Evolutionary conservation across 2,329 filamentous ascomycete genomes (phyloP), one percentile per base, ranked within the genome.

Genomic region (Diaporthe helianthi): DNA sequence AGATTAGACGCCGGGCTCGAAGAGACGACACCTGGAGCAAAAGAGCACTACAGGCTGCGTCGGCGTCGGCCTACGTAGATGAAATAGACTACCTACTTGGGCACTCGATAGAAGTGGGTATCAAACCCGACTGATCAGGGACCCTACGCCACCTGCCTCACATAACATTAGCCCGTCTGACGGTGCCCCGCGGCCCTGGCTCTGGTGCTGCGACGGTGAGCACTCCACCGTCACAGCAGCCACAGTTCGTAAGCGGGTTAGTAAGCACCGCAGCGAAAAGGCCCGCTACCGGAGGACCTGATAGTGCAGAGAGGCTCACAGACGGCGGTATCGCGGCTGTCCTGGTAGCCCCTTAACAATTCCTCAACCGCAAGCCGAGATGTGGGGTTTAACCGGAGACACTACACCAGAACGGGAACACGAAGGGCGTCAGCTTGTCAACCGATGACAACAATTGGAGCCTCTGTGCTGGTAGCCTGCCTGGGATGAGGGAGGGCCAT

Each of bases 361-460:
- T 24, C 52, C 65, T 41, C 52, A 55, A 24, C 31, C 19, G 31
- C 15, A n/a, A 15, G 41, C 65, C 52, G 65, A 65, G 41, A 63
- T 63, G 65, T 67, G 65, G 65, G 65, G 65, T n/a, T 15, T 8
- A 19, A 58, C 41, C 38, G 36, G 65, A 58, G 65, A 38, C 58
- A 67, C 52, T 67, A 67, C 41, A 38, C 52, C 65, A 29, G 46
- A 58, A 58, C 8, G 52, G 52, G 52, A 67, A 49, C 26, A 54
- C 65, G 65, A 67, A 67, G 65, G 52, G 65, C 65, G 65, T 38
- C 53, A 33, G 29, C 58, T 63, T 63, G 58, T 63, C 58, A 63
- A 63, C 19, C 44, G 65, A 67, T 67, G 65, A 67, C 65, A 58
- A 44, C 29, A 47, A 49, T 26, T 58, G 58, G 58, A 47, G 41